A percentile compares a stretch with the other conserved stretches of the same genome.
Evolutionary conservation across 192 early-diverging fungal species (phyloP).

Genomic region (Blastocladiella britannica): DNA sequence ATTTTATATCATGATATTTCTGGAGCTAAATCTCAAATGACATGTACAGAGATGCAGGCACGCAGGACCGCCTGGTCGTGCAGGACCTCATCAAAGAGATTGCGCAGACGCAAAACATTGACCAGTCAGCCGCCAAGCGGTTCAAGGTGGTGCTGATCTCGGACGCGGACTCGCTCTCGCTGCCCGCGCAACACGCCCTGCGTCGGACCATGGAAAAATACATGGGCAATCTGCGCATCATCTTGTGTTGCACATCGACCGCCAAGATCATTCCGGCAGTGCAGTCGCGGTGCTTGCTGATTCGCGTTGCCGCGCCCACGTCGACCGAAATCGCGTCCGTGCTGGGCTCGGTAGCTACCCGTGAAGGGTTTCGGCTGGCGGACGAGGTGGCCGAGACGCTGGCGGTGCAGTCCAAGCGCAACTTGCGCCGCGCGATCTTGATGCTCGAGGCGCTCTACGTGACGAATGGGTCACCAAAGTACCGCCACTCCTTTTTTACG

Average conservation of each 20-base stretch:
- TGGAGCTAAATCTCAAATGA: slow-evolving; percentile 1
- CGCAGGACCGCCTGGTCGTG: slow-evolving; percentile 73
- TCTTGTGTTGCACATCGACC: slow-evolving; percentile 75
- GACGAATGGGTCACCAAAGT: slow-evolving; percentile 9
- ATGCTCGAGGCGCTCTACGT: slow-evolving; percentile 54
- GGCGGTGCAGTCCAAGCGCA: slow-evolving; percentile 48
- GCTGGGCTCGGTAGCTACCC: slow-evolving; percentile 53
- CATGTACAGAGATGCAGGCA: slow-evolving; percentile 65
- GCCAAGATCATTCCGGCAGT: slow-evolving; percentile 84
- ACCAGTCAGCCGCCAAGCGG: slow-evolving; percentile 45
- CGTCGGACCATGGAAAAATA: slow-evolving; percentile 99
- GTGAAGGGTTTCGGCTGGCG: slow-evolving; percentile 52
- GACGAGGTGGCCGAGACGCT: slow-evolving; percentile 36
- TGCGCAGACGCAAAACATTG: slow-evolving; percentile 87
- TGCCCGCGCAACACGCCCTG: slow-evolving; percentile 85
- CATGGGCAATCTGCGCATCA: slow-evolving; percentile 72
- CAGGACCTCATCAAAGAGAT: slow-evolving; percentile 93
- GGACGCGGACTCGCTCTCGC: slow-evolving; percentile 71
- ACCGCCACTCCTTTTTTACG: slow-evolving; percentile 8
- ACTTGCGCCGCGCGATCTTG: slow-evolving; percentile 72
- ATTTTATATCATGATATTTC: neutral
- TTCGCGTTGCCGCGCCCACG: slow-evolving; percentile 66
- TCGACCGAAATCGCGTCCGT: slow-evolving; percentile 33
- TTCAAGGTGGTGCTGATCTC: slow-evolving; percentile 94
- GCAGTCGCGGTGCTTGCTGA: slow-evolving; percentile 69